Evolutionary conservation across 768 basidiomycete species (phyloP), one percentile per base, ranked within the genome.

Genomic region (Cantharellus anzutake): DNA sequence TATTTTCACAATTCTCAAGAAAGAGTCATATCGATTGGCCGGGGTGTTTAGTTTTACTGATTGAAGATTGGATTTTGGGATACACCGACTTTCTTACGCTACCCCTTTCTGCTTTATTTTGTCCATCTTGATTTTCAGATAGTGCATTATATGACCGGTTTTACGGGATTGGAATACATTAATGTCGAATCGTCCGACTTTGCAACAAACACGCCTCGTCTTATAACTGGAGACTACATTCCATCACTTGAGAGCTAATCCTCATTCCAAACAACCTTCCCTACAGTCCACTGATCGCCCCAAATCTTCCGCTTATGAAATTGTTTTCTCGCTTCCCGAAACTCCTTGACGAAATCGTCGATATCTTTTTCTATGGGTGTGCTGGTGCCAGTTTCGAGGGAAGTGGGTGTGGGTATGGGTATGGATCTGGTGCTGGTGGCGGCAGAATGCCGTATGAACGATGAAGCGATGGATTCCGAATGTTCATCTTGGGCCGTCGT

Each of bases 291-390:
- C 64, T 83, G 75, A 67, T 91, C 86, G 16, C 81, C 80, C 86
- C 89, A 96, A 68, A 94, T 82, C 2, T 82, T 82, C 16, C 93
- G 76, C 71, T 94, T 96, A 69, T 98, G 93, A 70, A 91, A 97
- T n/a, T 77, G 76, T 71, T 89, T 93, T 64, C 94, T 73, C 44
- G 81, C 69, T 57, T 91, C 89, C 67, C 84, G 88, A 73, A 93
- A 96, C 65, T 89, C 81, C 65, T 75, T 82, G 58, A 96, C 79
- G 64, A 97, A 98, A 51, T 84, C 80, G 61, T 96, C 92, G 34
- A 92, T 78, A 41, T 86, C 86, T 64, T 64, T 16, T 5, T 57
- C 48, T 5, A 29, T 29, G 20, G 20, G 20, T 29, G 20, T 29
- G 20, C 38, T 14, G 3, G 20, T 39, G 63, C 64, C 59, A 37